These are phyloP conservation scores for Gossypium ekmanianum DNA, from an alignment of 345 rosid genomes.

Conservation along the genomic window DNA sequence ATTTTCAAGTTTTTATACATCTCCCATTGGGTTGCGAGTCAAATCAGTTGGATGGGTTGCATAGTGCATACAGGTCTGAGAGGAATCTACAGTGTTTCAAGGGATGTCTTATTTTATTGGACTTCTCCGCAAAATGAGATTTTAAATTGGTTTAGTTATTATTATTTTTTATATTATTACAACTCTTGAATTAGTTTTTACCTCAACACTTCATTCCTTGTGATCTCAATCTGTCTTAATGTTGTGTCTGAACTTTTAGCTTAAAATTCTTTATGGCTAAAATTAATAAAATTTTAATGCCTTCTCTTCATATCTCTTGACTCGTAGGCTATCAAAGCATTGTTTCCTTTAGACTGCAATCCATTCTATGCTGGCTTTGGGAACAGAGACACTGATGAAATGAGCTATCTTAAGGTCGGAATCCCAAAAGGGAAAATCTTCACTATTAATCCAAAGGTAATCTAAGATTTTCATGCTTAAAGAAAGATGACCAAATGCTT, in stretches of 20 bases:
- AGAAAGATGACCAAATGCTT: constrained; percentile 4
- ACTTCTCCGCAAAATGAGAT: background rate
- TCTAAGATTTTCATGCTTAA: constrained; percentile 9
- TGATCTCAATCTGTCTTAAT: background rate
- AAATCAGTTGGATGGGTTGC: constrained; percentile 3
- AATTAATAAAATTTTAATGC: background rate
- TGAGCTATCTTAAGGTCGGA: constrained; percentile 95
- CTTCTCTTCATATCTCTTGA: background rate
- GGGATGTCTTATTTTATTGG: background rate
- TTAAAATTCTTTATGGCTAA: background rate
- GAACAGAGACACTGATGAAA: constrained; percentile 92
- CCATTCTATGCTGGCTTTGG: constrained; percentile 99
- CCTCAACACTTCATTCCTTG: background rate
- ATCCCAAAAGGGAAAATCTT: constrained; percentile 94
- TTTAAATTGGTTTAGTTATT: background rate
- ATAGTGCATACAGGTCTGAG: background rate
- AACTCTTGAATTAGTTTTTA: background rate
- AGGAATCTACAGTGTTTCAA: background rate
- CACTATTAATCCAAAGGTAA: constrained; percentile 93
- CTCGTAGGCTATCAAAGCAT: constrained; percentile 69
- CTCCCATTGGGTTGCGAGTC: background rate
- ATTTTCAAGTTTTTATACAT: background rate
- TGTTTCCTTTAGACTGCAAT: constrained; percentile 84
- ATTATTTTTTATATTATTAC: background rate
- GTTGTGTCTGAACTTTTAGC: background rate